Evolutionary conservation across 208 protist genomes (phyloP), one percentile per base, ranked within the genome.

Genomic region (Leishmania arabica): DNA sequence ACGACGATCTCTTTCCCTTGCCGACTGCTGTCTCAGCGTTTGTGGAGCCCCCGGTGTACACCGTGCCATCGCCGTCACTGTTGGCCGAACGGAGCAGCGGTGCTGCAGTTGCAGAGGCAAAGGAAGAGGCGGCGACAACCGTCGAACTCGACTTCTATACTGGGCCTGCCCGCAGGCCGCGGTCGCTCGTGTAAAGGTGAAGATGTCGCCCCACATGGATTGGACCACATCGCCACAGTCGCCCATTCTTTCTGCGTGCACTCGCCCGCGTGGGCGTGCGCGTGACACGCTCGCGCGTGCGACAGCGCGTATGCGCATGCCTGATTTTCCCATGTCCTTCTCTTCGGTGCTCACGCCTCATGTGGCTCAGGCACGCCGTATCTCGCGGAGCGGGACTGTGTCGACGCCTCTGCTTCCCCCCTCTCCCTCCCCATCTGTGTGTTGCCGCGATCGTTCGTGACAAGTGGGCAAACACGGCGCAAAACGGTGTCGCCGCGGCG

Each of bases 1-100:
- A 85, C 77, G 82, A 85, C 31, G 82, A 78, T 24, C 82, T 85
- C 11, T 85, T 85, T 49, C 82, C 82, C 2, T 79, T 85, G 34
- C 72, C 82, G 8, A 74, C 71, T 2, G 82, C 82, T 9, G 62
- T 64, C 15, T 85, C 82, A 3, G 72, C 54, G 5, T 85, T 85
- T 53, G 45, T 73, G 69, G 27, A 77, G 68, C 31, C 69, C 69
- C 69, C 69, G 15, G 45, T 19, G 21, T 21, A 47, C 11, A 37
- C 45, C 27, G 27, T 13, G 45, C 27, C 69, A 53, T 73, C 69
- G 45, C 45, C 24, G 69, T 73, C 69, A 31, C 24, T 15, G 69
- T 54, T 24, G 45, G 45, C 40, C 24, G 69, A 54, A 31, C 6
- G 21, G 27, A 51, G 37, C 40, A 51, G 54, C 53, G 17, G 75